Evolutionary conservation across 2,329 filamentous ascomycete genomes (phyloP), one percentile per base, ranked within the genome.

Genomic region (Conoideocrella luteorostrata): DNA sequence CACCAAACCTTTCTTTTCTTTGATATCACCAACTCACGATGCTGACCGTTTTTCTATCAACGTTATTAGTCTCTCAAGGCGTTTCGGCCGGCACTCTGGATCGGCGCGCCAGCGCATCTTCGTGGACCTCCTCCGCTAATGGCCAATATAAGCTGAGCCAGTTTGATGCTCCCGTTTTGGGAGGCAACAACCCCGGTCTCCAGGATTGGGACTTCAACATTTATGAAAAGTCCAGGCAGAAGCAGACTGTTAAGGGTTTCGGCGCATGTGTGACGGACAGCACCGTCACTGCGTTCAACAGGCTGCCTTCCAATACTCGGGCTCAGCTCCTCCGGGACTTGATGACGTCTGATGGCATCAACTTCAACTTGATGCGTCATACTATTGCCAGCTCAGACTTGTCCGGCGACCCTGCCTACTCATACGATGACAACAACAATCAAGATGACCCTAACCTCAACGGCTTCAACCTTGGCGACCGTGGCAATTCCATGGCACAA

Each of bases 251-350:
- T 52, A 60, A 55, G 34, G 65, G 67, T 4, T 70, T 70, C 43
- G 66, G 67, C n/a, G 66, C 64, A 5, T 56, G 64, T 9, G 64
- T 69, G 22, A 69, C 67, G 3, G 66, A 70, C 41, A 61, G 63
- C 24, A 68, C 66, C 5, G 63, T 69, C 9, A 54, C 59, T 22
- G 63, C 65, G 20, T 58, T 69, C 49, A 62, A 62, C 44, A 50
- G 52, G 17, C 58, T 70, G 3, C 47, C 63, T 1, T 48, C 51
- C 13, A 50, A 51, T 38, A 43, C 52, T 28, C 62, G 57, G 17
- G 53, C 50, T 20, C 47, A 59, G 47, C 56, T 70, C 18, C 55
- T 69, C 24, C 51, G 50, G 30, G 57, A 62, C 28, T 48, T 69
- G 30, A 56, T 69, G 56, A 64, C 63, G 3, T 30, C 57, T 6